phyloP scores from a whole-genome alignment of 2,329 filamentous ascomycete species.

The Cephalotrichum gorgonifer region DNA sequence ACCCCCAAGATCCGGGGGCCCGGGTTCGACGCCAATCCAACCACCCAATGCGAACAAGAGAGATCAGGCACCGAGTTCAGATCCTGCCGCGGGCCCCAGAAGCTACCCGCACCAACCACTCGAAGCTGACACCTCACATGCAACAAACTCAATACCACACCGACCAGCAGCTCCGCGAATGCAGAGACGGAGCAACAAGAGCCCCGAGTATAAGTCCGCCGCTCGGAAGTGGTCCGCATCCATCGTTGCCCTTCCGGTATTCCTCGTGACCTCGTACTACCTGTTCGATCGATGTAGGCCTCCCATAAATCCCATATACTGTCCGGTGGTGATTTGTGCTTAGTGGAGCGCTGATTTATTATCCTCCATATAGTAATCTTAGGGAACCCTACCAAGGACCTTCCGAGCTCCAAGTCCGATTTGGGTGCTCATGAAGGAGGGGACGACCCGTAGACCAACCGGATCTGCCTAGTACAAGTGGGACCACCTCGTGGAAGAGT shows the following conservation, averaged over 20 bases:
- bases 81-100: too few species aligned
- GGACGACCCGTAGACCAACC: not conserved
- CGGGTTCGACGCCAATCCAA: too few species aligned
- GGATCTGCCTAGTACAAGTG: not conserved
- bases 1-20: too few species aligned
- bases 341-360: not conserved
- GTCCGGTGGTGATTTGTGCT: not conserved
- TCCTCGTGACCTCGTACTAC: conserved; percentile 44
- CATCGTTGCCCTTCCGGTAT: conserved; percentile 42
- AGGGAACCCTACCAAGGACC: not conserved
- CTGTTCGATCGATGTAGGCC: conserved; percentile 37
- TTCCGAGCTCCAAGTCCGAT: not conserved
- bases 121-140: not conserved
- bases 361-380: not conserved
- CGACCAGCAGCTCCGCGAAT: not conserved
- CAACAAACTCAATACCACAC: not conserved
- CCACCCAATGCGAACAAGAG: too few species aligned
- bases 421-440: not conserved
- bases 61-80: too few species aligned
- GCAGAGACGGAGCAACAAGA: conserved; percentile 10
- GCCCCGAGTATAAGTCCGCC: conserved; percentile 32
- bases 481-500: not conserved
- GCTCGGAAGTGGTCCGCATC: conserved; percentile 32
- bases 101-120: not conserved
- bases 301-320: conserved; percentile 5